Conservation (phyloP, 257 asterid species). For the Eustoma russellianum region DNA sequence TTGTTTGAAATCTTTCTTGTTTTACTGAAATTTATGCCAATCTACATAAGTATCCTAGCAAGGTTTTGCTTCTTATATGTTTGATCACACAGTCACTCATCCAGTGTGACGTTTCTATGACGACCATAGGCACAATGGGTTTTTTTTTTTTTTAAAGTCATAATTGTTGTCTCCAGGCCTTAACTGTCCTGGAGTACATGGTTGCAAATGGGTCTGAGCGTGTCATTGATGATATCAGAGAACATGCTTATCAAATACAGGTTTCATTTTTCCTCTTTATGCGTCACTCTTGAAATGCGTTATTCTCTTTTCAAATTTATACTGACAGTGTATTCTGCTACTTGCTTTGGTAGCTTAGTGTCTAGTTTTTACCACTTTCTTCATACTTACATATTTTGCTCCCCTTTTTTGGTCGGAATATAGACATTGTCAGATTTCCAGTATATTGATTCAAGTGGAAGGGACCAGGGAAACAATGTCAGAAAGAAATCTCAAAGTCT, state of each 20-base stretch:
- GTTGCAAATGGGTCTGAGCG: constrained; percentile 94
- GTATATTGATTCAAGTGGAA: constrained; percentile 86
- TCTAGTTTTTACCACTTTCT: not conserved
- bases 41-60: no score
- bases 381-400: constrained; percentile 12
- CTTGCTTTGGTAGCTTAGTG: not conserved
- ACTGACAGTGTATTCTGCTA: not conserved
- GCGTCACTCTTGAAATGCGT: constrained; percentile 1
- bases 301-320: not conserved
- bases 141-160: constrained; percentile 8
- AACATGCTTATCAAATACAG: constrained; percentile 95
- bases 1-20: no score
- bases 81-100: no score
- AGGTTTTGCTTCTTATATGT: no score
- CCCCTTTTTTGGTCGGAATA: constrained; percentile 7
- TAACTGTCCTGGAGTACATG: constrained; percentile 86
- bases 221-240: constrained; percentile 85
- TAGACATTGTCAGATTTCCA: constrained; percentile 94
- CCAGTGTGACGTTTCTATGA: not conserved
- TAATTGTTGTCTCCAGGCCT: constrained; percentile 45
- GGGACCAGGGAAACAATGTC: constrained; percentile 91
- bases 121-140: constrained; percentile 5
- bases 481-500: constrained; percentile 92
- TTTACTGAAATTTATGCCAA: no score
- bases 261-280: constrained; percentile 35